phyloP scores from a whole-genome alignment of 306 rosid species.

The Quercus alba region DNA sequence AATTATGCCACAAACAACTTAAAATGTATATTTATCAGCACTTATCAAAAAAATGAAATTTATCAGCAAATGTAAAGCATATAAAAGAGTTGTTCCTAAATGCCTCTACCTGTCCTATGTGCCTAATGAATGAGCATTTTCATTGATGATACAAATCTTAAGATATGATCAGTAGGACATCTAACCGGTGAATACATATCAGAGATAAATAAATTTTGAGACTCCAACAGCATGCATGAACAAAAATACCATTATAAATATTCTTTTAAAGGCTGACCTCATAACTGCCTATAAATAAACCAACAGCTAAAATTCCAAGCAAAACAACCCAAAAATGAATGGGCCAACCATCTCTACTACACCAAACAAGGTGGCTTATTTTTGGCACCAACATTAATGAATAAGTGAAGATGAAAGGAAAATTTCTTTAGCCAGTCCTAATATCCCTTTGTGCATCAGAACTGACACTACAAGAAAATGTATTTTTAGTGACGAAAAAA shows the following conservation, averaged over 20 bases:
- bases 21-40: constrained; percentile 4
- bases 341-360: not conserved
- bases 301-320: not conserved
- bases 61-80: constrained; percentile 21
- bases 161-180: too few species aligned
- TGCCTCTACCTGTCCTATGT: too few species aligned
- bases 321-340: not conserved
- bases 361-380: not conserved
- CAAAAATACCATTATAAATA: not conserved
- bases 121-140: too few species aligned
- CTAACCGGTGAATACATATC: not conserved
- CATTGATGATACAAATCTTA: too few species aligned
- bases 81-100: too few species aligned
- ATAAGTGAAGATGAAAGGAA: not conserved
- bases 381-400: not conserved
- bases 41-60: not conserved
- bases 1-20: not conserved
- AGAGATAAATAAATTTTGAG: not conserved
- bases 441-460: not conserved
- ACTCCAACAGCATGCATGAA: not conserved
- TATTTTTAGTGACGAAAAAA: too few species aligned
- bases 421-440: not conserved
- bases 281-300: constrained; percentile 14
- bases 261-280: not conserved
- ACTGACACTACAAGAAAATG: too few species aligned